Base-by-base conservation (phyloP, 1,284 basidiomycete species). In the Heterobasidion occidentale region DNA sequence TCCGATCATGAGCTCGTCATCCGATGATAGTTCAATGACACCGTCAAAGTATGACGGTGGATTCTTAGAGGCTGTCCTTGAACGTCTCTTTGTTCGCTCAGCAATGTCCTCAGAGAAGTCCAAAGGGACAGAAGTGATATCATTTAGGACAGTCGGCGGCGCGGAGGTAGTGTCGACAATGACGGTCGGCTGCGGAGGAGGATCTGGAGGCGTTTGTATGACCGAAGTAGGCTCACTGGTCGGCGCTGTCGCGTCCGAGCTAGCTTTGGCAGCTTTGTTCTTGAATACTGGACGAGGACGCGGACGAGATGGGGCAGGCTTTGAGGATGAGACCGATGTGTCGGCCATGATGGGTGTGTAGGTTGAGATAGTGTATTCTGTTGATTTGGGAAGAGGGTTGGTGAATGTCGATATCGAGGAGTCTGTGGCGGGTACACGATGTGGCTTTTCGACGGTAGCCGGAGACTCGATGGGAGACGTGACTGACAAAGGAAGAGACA, bases 21-120 rank as follows among this genome's bases (percentile, higher is more conserved):
- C 66, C 1, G 68, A 65, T 17, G 63, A 64, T 48, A 71, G 58
- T 27, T 68, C 66, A 33, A 73, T 71, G 8, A 70, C 59, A 12
- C 69, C 68, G 38, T 58, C 58, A 9, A 45, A 45, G 0, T 48
- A 9, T 0, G 48, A 46, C 14, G 42, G 35, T 11, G 58, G 45
- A 15, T 56, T 47, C 17, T 58, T 62, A 17, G 56, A 35, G 0
- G 70, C 51, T 51, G 62, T 68, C 34, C 74, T 68, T 9, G 73
- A 66, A 9, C 77, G 74, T 58, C 73, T 65, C 61, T 78, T 78
- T 38, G 77, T 71, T 11, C 77, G 72, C 44, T 78, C 77, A 4
- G 77, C 75, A 35, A 79, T 75, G 55, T 64, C 73, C 27, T 66
- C 62, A 0, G 69, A 66, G 56, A 59, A 68, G 9, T 53, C 34